Evolutionary conservation across 345 rosid species (phyloP), one percentile per base, ranked within the genome.

Genomic region (Rhodamnia rubescens): DNA sequence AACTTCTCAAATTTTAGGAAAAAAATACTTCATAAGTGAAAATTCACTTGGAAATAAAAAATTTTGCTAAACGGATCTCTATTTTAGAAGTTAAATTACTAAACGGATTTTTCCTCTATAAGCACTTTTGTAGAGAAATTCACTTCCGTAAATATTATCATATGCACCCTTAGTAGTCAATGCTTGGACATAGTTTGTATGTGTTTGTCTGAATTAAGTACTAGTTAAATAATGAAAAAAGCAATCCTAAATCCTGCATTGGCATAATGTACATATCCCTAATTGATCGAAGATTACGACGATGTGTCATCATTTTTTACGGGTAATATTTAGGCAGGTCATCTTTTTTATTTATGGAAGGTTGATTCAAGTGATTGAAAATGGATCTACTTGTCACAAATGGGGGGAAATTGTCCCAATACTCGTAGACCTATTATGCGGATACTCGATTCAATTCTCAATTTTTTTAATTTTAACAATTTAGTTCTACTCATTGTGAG

Each of bases 401-500:
- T 5, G 10, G 2, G 21, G 11, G 12, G 47, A 32, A 36, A 69
- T 69, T 32, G 3, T 15, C 3, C 6, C 0, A 69, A 7, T 4
- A 32, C 4, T 69, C 47, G 0, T 69, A 18, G 20, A 69, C 1
- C 22, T 64, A 16, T 1, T 18, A 2, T 16, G 10, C 9, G 4
- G 10, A 69, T 16, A 5, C 6, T 36, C n/a, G 8, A 32, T 36
- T 69, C 5, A 69, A 18, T 69, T 6, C 16, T 69, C 16, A 32
- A 32, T 10, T 32, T 32, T 32, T 32, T 2, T 1, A 69, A 69
- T 32, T 69, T 18, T 0, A 1, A 0, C 3, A 32, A 69, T 32
- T 40, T 32, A 16, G 5, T 69, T 24, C 24, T 69, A 32, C 32
- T 32, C 24, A 18, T 32, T 32, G 5, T 7, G 0, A 1, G 0